These are phyloP conservation scores for Paraphaeosphaeria minitans DNA, from an alignment of 2,329 filamentous ascomycete species.

Conservation along the genomic window DNA sequence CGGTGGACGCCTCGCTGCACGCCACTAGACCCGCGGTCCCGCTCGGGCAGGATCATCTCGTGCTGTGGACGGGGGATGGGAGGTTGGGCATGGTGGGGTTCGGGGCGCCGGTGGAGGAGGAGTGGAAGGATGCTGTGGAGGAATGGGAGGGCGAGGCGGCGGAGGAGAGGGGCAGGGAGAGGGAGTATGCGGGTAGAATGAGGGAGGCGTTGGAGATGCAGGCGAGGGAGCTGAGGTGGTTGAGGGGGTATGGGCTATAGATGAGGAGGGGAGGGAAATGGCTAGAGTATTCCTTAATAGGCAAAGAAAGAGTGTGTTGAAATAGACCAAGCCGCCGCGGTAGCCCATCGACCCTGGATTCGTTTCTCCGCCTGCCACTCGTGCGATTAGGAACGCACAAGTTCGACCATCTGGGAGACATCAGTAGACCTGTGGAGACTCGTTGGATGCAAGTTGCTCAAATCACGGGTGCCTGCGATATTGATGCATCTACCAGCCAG, in stretches of 20 bases:
- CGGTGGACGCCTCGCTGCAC: conserved; percentile 41
- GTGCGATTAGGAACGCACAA: too few relatives aligned
- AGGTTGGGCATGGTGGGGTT: conserved; percentile 72
- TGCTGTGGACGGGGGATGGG: conserved; percentile 85
- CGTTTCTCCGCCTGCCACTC: too few relatives aligned
- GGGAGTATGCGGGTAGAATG: conserved; percentile 75
- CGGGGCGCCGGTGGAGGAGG: conserved; percentile 33
- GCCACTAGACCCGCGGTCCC: conserved; percentile 11
- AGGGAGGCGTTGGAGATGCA: conserved; percentile 74
- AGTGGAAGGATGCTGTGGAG: conserved; percentile 28
- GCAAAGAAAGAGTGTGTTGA: too few relatives aligned
- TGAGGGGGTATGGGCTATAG: conserved; percentile 67
- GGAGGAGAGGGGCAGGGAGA: conserved; percentile 57
- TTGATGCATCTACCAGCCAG: background rate
- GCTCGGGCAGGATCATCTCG: conserved; percentile 64
- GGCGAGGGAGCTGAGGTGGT: conserved; percentile 77
- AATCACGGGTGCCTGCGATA: background rate
- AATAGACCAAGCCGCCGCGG: too few relatives aligned
- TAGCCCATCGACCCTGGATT: too few relatives aligned
- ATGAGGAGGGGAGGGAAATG: too few relatives aligned
- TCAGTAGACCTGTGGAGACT: too few relatives aligned
- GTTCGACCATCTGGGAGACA: too few relatives aligned
- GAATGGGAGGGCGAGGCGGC: conserved; percentile 37
- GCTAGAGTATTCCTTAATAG: too few relatives aligned
- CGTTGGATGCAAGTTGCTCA: too few relatives aligned